A percentile compares a stretch with the other conserved stretches of the same genome.
Conservation (phyloP, 805 yeast genomes). For the Brettanomyces naardenensis region DNA sequence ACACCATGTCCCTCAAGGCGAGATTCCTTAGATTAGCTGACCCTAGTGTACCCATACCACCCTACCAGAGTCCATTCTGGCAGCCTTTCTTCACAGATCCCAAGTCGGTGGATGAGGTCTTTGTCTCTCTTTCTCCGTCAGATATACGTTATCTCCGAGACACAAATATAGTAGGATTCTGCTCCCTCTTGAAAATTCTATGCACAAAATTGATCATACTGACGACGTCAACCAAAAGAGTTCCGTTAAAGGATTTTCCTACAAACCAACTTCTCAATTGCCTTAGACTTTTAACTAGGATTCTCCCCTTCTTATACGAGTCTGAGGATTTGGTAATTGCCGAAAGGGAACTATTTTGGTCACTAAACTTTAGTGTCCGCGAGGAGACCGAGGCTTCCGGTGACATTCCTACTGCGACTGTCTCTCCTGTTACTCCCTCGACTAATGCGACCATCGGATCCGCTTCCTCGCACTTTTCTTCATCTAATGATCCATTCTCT, state of each 20-base stretch:
- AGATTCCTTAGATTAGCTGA: too few species aligned
- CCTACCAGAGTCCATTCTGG: slow-evolving; percentile 34
- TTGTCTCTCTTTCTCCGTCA: slow-evolving; percentile 42
- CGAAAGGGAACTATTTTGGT: slow-evolving; percentile 38
- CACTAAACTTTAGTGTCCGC: slow-evolving; percentile 8
- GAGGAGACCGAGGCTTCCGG: too few species aligned
- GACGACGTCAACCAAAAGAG: slow-evolving; percentile 16
- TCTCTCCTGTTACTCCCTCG: background rate
- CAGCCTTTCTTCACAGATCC: slow-evolving; percentile 39
- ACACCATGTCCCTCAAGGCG: too few species aligned
- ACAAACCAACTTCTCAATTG: slow-evolving; percentile 45
- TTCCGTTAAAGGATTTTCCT: slow-evolving; percentile 19
- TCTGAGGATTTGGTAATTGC: slow-evolving; percentile 27
- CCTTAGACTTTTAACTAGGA: slow-evolving; percentile 52
- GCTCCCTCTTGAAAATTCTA: slow-evolving; percentile 38
- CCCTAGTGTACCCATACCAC: slow-evolving; percentile 28
- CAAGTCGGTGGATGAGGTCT: slow-evolving; percentile 46
- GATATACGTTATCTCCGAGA: slow-evolving; percentile 58
- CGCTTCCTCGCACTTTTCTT: background rate
- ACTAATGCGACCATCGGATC: background rate
- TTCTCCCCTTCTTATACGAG: slow-evolving; percentile 67
- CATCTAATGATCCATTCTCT: background rate
- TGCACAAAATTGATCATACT: too few species aligned
- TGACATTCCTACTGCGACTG: background rate
- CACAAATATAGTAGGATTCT: slow-evolving; percentile 48